Evolutionary conservation across 2,329 filamentous ascomycete species (phyloP), one percentile per base, ranked within the genome.

Genomic region (Penicillium hordei): DNA sequence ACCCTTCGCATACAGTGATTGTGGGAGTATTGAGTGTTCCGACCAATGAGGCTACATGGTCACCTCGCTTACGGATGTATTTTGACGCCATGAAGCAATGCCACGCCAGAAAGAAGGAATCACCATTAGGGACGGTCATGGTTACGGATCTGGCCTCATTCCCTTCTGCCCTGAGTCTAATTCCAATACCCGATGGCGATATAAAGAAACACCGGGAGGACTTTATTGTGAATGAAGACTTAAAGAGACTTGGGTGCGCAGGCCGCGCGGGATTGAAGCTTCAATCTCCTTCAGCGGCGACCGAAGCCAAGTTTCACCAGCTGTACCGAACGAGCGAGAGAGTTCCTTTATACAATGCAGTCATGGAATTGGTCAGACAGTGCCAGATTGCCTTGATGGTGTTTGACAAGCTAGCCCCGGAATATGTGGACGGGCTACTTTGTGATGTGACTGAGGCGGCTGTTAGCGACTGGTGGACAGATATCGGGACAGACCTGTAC

Each of bases 391-490:
- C 94, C 0, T 78, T 99, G 58, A 88, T 90, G 69, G 80, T 97
- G 59, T 99, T 97, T 74, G 90, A 89, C 53, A 91, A 93, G 72
- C 79, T 97, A 6, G 88, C 90, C n/a, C 83, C 88, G 31, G 90
- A 93, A 63, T 97, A 96, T 71, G 90, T 91, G 8, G 94, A 99
- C 69, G 94, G 94, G 0, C 78, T 97, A 25, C 83, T 99, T 3
- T 99, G 94, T 72, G 94, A 99, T 76, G 82, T 94, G 43, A 97
- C 94, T 0, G 94, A 99, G 73, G 88, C 84, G 60, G 91, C 93
- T 1, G 86, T 97, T 66, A 89, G 88, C 60, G 90, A 97, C 72
- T 99, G 94, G 94, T 97, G 94, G 94, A 88, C 90, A 1, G 91
- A 96, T 68, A 89, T 97, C 59, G 94, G 94, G 1, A 88, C 88